Base-by-base conservation (phyloP, 2,329 filamentous ascomycete species). In the Lachnellula arida region DNA sequence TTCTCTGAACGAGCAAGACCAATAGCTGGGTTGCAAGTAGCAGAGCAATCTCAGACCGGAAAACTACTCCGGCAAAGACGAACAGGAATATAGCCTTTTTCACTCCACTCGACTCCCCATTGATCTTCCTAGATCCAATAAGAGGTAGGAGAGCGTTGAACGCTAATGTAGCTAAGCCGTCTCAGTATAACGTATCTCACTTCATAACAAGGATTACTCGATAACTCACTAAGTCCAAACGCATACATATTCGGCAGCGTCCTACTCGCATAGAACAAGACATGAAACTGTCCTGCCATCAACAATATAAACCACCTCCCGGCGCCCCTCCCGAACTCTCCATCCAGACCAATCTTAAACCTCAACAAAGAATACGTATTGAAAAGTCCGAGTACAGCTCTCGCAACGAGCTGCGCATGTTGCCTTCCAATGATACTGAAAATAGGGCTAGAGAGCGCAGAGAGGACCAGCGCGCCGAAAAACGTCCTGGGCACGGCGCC, bases 211-310 rank as follows among this genome's bases (percentile, higher is more conserved):
- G 14, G 42, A 22, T 32, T 37, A 78, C 86, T 72, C 77, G 42
- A 22, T 32, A 37, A 78, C 86, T 73, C 77, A 93, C 87, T 90
- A 56, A 97, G 75, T 9, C 85, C 83, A 75, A 97, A 94, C 19
- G 94, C 92, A 73, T 97, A 96, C 88, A 95, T 96, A 71, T 99
- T 99, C 2, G 94, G 94, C 62, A 99, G 75, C 2, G 91, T 94
- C 58, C 94, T 81, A 15, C 91, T 94, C 14, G 92, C 87, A 75
- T 99, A 99, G 73, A 91, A 99, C 59, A 94, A 80, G 59, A 96
- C 75, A 73, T 99, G 94, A 68, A 99, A 99, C 72, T 97, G 93
- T 71, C 85, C 87, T 1, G 83, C 82, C 68, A 91, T 87, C 53
- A 97, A 78, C 40, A 89, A 59, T 4, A 87, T 74, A 75, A 88